Base-by-base conservation (phyloP, 495 filamentous ascomycete genomes). In the Xylaria nigripes region DNA sequence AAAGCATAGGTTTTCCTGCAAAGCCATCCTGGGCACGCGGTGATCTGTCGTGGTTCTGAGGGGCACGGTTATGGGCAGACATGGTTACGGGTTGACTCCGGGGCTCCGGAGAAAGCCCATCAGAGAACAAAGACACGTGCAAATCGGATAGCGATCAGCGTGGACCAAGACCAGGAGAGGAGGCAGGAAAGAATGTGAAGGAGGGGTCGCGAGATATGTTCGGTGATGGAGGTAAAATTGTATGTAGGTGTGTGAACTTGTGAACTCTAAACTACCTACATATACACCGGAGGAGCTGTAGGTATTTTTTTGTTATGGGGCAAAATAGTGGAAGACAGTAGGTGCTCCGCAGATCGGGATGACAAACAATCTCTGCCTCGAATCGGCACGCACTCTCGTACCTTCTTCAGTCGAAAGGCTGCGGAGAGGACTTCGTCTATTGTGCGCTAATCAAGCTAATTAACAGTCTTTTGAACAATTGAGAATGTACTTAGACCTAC, bases 21-120 rank as follows among this genome's bases (percentile, higher is more conserved):
- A 69, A 64, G 40, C 61, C 58, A 46, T 62, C 61, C 32, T 66
- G 60, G 13, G 51, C 45, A 16, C 30, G 41, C 32, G 42, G 54
- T 57, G 66, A 51, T 51, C 60, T 50, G 49, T 68, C 62, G 51
- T 62, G 60, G 44, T 62, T 62, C 22, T 61, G 64, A 22, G 50
- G 57, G 41, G 51, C 48, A 30, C 54, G 62, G 22, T 48, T 51
- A 40, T 50, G 56, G 6, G 45, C 49, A 40, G 34, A 56, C 61
- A 63, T 68, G 24, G 56, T 48, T 3, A 38, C 55, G 59, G 57
- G 56, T 54, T 48, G 44, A 29, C 10, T 60, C 58, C 57, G 58
- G 58, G 51, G 43, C 27, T 60, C 49, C 60, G 60, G 63, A 57
- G 60, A 54, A 51, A 52, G 55, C 60, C 48, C 45, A 30, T 48